These are phyloP conservation scores for Madurella mycetomatis DNA, from an alignment of 2,329 filamentous ascomycete species.

Conservation along the genomic window DNA sequence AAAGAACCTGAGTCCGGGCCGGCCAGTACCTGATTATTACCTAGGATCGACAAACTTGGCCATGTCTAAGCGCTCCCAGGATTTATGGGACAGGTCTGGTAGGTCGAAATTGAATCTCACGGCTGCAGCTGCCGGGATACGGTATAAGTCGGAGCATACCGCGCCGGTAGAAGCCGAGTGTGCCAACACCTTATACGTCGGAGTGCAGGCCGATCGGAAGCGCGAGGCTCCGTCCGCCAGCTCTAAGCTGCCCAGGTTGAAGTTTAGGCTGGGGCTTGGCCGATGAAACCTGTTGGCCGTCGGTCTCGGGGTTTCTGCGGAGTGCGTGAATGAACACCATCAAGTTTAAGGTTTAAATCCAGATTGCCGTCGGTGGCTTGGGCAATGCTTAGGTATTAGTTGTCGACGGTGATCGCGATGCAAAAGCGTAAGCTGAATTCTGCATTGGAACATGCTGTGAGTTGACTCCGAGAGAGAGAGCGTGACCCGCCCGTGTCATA, in stretches of 20 bases:
- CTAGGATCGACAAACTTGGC: too few relatives aligned
- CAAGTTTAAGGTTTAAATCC: background rate
- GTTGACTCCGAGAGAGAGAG: too few relatives aligned
- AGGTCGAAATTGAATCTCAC: too few relatives aligned
- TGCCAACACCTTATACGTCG: too few relatives aligned
- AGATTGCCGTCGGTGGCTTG: background rate
- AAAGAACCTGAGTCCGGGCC: too few relatives aligned
- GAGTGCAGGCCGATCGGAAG: background rate
- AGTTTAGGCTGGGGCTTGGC: background rate
- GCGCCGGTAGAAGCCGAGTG: background rate
- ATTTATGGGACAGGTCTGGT: background rate
- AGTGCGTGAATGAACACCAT: too few relatives aligned
- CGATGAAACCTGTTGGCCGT: background rate
- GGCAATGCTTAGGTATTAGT: background rate
- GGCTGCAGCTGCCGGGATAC: too few relatives aligned
- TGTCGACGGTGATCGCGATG: background rate
- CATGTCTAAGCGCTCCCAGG: too few relatives aligned
- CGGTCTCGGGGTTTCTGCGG: background rate
- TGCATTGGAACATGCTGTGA: background rate
- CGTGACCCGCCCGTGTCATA: too few relatives aligned
- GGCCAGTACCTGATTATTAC: too few relatives aligned
- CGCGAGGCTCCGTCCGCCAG: background rate
- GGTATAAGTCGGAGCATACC: background rate
- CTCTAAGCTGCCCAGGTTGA: background rate
- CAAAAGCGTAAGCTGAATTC: background rate